Evolutionary conservation across 2,329 filamentous ascomycete species (phyloP), one percentile per base, ranked within the genome.

Genomic region (Colletotrichum sp.): DNA sequence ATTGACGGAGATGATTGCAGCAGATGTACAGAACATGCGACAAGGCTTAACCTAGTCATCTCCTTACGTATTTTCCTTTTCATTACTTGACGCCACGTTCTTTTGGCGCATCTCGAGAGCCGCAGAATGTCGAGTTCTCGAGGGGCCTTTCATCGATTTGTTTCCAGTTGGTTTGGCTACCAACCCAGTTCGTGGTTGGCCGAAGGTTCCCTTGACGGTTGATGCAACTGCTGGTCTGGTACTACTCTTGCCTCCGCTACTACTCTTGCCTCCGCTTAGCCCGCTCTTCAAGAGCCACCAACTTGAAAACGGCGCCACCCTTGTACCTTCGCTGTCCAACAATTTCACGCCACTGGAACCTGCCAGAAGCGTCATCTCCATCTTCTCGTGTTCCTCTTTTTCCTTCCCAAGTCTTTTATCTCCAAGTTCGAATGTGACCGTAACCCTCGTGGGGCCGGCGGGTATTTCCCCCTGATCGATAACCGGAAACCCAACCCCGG

Each of bases 131-230:
- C 44, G 44, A 12, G 44, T 49, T 21, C 18, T 7, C 3, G 6
- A 1, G 44, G 18, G 44, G 9, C 0, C 10, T 0, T n/a, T 7
- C 6, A 12, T 49, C 44, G n/a, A n/a, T n/a, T n/a, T n/a, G 0
- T 49, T 21, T 13, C 10, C 10, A 21, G 4, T 4, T 21, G 44
- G 6, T 49, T 13, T 49, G 1, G 18, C 3, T 10, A 49, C 44
- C n/a, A 49, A 21, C 4, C 18, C 10, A 49, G 44, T 49, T 4
- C n/a, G n/a, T 49, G 44, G n/a, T 5, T 13, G 44, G n/a, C 44
- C 10, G 2, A n/a, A 49, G 44, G n/a, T 49, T 49, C 6, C 2
- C 44, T 21, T 13, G 44, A 49, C 44, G n/a, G 44, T 21, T 49
- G 44, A 49, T 21, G 44, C 10, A 0, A 21, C n/a, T 49, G 44